Conservation (phyloP, 345 rosid species). For the Populus tremula region DNA sequence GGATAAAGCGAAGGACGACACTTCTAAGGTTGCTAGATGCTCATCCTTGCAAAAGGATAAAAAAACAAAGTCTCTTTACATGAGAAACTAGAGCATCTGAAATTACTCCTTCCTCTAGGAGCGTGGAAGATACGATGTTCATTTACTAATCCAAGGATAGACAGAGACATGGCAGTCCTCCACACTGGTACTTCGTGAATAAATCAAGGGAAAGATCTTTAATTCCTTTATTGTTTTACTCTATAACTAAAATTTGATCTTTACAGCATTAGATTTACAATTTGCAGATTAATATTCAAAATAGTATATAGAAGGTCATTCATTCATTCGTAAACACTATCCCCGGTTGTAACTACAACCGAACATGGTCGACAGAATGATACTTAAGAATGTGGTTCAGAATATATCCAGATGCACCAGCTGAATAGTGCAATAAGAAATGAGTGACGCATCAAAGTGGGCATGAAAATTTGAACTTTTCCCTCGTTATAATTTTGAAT, state of each 20-base stretch:
- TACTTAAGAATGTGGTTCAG: not conserved
- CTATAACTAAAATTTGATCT: not conserved
- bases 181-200: not conserved
- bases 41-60: not conserved
- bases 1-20: not conserved
- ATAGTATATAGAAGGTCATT: not conserved
- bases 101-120: not conserved
- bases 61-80: not conserved
- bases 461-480: not conserved
- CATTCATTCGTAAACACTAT: not conserved
- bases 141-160: not conserved
- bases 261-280: not conserved
- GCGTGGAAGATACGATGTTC: not conserved
- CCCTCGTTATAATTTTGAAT: not conserved
- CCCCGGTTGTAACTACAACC: not conserved
- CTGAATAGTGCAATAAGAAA: not conserved
- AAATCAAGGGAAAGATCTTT: not conserved
- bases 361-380: not conserved
- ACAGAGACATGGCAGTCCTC: not conserved
- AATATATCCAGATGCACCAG: not conserved
- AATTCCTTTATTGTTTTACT: not conserved
- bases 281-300: not conserved
- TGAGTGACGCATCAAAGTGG: not conserved
- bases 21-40: not conserved
- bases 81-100: not conserved